phyloP scores from a whole-genome alignment of 257 asterid species.

The Fraxinus excelsior region DNA sequence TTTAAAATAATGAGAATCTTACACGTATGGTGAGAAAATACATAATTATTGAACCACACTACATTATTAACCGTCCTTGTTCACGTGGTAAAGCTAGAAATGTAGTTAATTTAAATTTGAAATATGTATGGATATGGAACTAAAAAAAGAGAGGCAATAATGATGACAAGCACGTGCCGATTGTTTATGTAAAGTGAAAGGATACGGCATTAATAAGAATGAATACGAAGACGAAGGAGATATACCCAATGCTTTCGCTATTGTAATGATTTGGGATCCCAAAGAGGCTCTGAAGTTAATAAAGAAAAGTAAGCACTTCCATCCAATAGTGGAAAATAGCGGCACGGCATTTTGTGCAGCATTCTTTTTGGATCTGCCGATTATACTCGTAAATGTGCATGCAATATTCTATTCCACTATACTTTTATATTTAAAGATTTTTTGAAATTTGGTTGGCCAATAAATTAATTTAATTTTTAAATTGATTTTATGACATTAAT shows the following conservation, averaged over 20 bases:
- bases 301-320: not conserved
- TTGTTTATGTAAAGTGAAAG: not conserved
- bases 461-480: not conserved
- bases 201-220: not conserved
- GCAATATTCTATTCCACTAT: not conserved
- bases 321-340: slow-evolving; percentile 20
- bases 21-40: too few relatives aligned
- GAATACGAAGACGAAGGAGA: not conserved
- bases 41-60: too few relatives aligned
- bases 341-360: slow-evolving; percentile 1
- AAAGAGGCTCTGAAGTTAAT: slow-evolving; percentile 10
- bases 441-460: too few relatives aligned
- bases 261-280: slow-evolving; percentile 31
- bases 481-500: not conserved
- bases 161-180: not conserved
- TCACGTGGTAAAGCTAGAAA: too few relatives aligned
- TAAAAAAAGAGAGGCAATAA: not conserved
- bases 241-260: not conserved
- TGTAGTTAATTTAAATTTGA: not conserved
- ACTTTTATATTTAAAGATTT: too few relatives aligned
- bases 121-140: not conserved
- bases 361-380: slow-evolving; percentile 12
- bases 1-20: too few relatives aligned
- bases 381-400: not conserved
- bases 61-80: too few relatives aligned